Evolutionary conservation across 169 alveolate species (phyloP), one percentile per base, ranked within the genome.

Genomic region (Theileria annulata): DNA sequence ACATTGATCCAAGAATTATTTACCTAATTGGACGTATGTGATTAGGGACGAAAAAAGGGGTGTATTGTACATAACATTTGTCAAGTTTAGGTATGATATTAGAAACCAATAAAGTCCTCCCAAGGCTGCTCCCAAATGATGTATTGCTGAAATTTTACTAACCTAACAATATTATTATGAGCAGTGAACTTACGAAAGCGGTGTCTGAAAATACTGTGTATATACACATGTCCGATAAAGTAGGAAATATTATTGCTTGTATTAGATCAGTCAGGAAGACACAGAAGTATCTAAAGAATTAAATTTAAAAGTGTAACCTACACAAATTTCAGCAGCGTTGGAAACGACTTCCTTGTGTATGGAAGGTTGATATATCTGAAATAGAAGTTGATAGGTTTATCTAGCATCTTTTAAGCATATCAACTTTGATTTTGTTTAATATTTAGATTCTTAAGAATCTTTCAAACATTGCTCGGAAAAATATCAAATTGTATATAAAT

Each of bases 81-180:
- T 72, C 59, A 80, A 71, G 15, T 67, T 27, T 35, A 48, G 69
- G 66, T 80, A 80, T 31, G 88, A 63, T 9, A 76, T 71, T 35
- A 30, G 74, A 67, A 67, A 80, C 31, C 77, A 77, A 15, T 68
- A 42, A 21, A 80, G 33, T 30, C 88, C 88, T 19, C 85, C 88
- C 60, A 72, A 33, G 0, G 88, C 77, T 3, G 88, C 82, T 30
- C 88, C 88, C 19, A 80, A 49, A 37, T 80, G 88, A 23, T 80
- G 82, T 19, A 80, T 51, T 2, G 85, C 88, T 28, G 78, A 58
- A 0, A 80, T 72, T 59, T 78, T 49, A 21, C 85, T 74, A 15
- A 80, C 21, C 88, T 80, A 64, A 19, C 23, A 10, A 9, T 13
- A n/a, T 19, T 47, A n/a, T 12, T 4, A 35, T 35, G 8, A 13